These are phyloP conservation scores for Claviceps purpurea DNA, from an alignment of 2,329 filamentous ascomycete genomes.

Conservation along the genomic window DNA sequence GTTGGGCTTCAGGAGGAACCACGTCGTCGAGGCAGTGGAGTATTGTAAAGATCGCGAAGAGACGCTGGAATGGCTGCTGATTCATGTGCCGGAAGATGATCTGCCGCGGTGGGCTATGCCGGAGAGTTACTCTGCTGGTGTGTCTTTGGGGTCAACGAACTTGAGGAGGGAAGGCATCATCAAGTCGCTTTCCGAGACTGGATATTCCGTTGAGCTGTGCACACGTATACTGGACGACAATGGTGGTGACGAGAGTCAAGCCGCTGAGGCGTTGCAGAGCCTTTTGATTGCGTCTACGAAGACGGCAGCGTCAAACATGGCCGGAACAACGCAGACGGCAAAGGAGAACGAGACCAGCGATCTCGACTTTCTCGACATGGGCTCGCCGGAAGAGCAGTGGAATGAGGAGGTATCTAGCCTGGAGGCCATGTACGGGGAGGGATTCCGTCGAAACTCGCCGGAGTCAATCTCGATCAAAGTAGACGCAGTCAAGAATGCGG, in stretches of 20 bases:
- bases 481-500: conserved; percentile 37
- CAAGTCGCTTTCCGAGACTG: conserved; percentile 66
- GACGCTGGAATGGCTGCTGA: conserved; percentile 86
- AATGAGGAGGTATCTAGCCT: conserved; percentile 73
- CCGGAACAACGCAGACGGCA: not conserved
- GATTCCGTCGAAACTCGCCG: conserved; percentile 46
- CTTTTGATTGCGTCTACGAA: conserved; percentile 18
- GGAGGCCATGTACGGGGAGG: conserved; percentile 72
- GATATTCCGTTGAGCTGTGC: conserved; percentile 77
- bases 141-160: conserved; percentile 73
- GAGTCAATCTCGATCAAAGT: conserved; percentile 60
- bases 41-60: conserved; percentile 89
- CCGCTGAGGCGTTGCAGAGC: conserved; percentile 68
- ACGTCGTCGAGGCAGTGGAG: conserved; percentile 74
- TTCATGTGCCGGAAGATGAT: conserved; percentile 95
- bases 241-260: conserved; percentile 57
- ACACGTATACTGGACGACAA: conserved; percentile 60
- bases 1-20: conserved; percentile 80
- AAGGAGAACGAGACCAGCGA: conserved; percentile 8
- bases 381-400: conserved; percentile 55
- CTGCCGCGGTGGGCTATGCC: conserved; percentile 86
- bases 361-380: conserved; percentile 32
- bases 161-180: conserved; percentile 69
- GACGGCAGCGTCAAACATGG: not conserved
- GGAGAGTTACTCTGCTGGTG: conserved; percentile 80